A percentile compares a stretch with the other conserved stretches of the same genome.
These are phyloP conservation scores for Lycium barbarum DNA, from an alignment of 257 asterid species.

Conservation along the genomic window DNA sequence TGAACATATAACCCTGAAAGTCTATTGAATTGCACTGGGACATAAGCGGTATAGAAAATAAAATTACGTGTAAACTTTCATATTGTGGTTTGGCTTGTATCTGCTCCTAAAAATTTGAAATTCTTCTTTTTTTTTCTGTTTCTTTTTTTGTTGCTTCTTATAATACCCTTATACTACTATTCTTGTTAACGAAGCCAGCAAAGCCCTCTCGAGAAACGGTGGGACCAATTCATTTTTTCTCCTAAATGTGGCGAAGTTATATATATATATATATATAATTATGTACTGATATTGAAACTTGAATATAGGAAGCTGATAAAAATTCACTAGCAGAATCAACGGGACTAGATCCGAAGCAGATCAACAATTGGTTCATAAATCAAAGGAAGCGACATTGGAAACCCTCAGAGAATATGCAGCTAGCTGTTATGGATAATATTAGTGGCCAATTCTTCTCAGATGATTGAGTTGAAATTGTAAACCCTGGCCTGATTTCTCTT, in stretches of 20 bases:
- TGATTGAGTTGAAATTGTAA: conserved; percentile 39
- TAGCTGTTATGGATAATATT: conserved; percentile 82
- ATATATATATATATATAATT: background rate
- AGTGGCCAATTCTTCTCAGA: conserved; percentile 64
- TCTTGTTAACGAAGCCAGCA: background rate
- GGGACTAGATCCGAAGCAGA: conserved; percentile 92
- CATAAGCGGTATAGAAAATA: background rate
- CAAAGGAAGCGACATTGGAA: conserved; percentile 98
- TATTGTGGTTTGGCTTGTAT: background rate
- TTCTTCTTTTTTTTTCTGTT: too few relatives aligned
- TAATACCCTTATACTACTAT: background rate
- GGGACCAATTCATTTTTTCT: background rate
- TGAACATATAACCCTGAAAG: background rate
- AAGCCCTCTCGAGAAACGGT: background rate
- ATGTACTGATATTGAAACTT: background rate
- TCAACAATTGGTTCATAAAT: conserved; percentile 95
- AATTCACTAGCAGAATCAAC: conserved; percentile 71
- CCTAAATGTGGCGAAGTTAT: background rate
- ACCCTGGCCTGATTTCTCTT: background rate
- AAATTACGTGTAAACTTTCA: background rate
- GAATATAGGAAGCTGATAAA: conserved; percentile 81
- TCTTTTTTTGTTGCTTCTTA: background rate
- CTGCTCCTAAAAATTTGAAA: too few relatives aligned
- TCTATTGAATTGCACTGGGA: background rate
- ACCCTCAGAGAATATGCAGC: conserved; percentile 90